These are phyloP conservation scores for Geotrichum europaeum DNA, from an alignment of 1,139 yeast species.

Conservation along the genomic window DNA sequence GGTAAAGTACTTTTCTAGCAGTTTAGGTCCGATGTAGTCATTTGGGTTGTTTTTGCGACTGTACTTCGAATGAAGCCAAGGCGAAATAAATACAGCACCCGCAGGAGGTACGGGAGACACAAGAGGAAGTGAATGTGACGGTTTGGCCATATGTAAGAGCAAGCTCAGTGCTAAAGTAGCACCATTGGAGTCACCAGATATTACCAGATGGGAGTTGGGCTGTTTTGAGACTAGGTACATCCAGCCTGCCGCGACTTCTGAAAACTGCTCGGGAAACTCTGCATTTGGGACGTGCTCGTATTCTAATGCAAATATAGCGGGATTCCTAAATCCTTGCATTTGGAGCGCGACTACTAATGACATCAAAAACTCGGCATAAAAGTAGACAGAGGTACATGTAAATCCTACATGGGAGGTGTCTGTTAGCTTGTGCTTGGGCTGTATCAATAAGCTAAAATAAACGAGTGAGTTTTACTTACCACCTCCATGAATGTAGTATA, in stretches of 20 bases:
- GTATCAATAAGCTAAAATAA: background rate
- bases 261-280: conserved; percentile 30
- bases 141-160: conserved; percentile 34
- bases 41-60: conserved; percentile 18
- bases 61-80: conserved; percentile 28
- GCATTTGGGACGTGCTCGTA: conserved; percentile 28
- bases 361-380: conserved; percentile 38
- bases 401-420: background rate
- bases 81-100: conserved; percentile 39
- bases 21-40: conserved; percentile 27
- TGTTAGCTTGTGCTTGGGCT: background rate
- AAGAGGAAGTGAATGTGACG: conserved; percentile 24
- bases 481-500: conserved; percentile 38
- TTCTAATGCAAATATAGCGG: conserved; percentile 39
- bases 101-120: conserved; percentile 29
- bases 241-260: conserved; percentile 33
- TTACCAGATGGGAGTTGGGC: conserved; percentile 30
- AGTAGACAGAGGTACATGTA: conserved; percentile 22
- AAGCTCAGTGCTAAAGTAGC: conserved; percentile 39
- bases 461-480: conserved; percentile 20
- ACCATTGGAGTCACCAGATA: conserved; percentile 43
- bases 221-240: conserved; percentile 23
- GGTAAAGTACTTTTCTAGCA: conserved; percentile 21
- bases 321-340: conserved; percentile 42
- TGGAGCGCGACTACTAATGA: conserved; percentile 37